phyloP scores from a whole-genome alignment of 352 stramenopile species.

The Phytophthora rubi region DNA sequence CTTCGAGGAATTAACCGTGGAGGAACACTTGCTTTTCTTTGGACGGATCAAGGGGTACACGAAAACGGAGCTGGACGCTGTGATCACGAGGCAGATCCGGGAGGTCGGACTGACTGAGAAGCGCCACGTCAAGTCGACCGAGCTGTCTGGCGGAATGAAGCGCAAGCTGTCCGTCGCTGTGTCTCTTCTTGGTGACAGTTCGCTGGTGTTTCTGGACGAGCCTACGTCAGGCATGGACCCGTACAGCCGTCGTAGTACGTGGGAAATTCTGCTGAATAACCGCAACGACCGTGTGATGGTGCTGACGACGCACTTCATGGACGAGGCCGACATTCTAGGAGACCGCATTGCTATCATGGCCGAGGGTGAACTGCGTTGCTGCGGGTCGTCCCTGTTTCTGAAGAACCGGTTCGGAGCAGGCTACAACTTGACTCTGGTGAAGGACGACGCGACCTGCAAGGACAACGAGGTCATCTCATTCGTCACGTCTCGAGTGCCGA shows the following conservation, averaged over 20 bases:
- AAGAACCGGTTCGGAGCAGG: slow-evolving; percentile 77
- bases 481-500: slow-evolving; percentile 40
- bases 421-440: slow-evolving; percentile 77
- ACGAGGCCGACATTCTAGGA: slow-evolving; percentile 86
- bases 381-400: slow-evolving; percentile 81
- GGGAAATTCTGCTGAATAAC: slow-evolving; percentile 78
- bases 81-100: slow-evolving; percentile 49
- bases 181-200: slow-evolving; percentile 89
- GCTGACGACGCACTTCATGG: slow-evolving; percentile 96
- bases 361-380: slow-evolving; percentile 76
- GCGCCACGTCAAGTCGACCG: slow-evolving; percentile 50
- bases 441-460: slow-evolving; percentile 44
- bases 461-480: slow-evolving; percentile 47
- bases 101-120: slow-evolving; percentile 79
- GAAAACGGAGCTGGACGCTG: slow-evolving; percentile 35
- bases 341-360: slow-evolving; percentile 89
- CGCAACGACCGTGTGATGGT: slow-evolving; percentile 78
- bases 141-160: slow-evolving; percentile 91
- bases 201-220: slow-evolving; percentile 89
- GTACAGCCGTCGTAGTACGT: slow-evolving; percentile 94
- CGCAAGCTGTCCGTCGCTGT: slow-evolving; percentile 91
- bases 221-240: slow-evolving; percentile 96
- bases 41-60: slow-evolving; percentile 65
- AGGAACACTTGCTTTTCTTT: slow-evolving; percentile 79
- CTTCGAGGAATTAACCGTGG: slow-evolving; percentile 76